Percentiles rank a stretch among this genome's conserved stretches.
These are phyloP conservation scores for Daucus carota DNA, from an alignment of 129 eudicot species.

Conservation along the genomic window DH1_v3.0 NC_030385.2:47066001-47066500, in stretches of 20 bases:
- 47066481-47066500: constrained; percentile 53
- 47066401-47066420: background rate
- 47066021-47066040: background rate
- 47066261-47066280: background rate
- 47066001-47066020: constrained; percentile 1
- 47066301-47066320: background rate
- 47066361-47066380: background rate
- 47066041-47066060: constrained; percentile 19
- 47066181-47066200: constrained; percentile 92
- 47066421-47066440: constrained; percentile 90
- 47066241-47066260: background rate
- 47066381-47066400: background rate
- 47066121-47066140: constrained; percentile 78
- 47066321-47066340: background rate
- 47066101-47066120: constrained; percentile 78
- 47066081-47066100: constrained; percentile 93
- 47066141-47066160: constrained; percentile 56
- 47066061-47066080: constrained; percentile 82
- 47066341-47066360: background rate
- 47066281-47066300: background rate
- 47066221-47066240: constrained; percentile 3
- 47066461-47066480: constrained; percentile 74
- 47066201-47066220: constrained; percentile 96
- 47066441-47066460: constrained; percentile 58
- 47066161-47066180: constrained; percentile 84